Evolutionary conservation across 139 green algal genomes (phyloP).

Genomic region (Tetraselmis striata): DNA sequence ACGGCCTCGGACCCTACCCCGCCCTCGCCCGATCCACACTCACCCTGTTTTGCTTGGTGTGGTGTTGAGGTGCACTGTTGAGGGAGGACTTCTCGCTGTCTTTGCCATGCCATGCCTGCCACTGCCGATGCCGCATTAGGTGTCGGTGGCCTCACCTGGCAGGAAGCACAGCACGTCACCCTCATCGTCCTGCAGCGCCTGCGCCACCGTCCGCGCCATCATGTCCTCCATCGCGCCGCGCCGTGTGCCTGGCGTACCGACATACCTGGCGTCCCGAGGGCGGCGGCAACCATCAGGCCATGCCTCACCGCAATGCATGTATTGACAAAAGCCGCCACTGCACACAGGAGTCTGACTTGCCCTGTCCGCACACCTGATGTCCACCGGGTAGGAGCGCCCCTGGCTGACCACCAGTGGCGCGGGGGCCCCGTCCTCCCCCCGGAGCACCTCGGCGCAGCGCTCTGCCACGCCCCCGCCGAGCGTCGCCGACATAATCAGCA

Average conservation of each 20-base stretch:
- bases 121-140: too few species aligned
- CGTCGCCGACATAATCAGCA: slow-evolving; percentile 62
- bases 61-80: too few species aligned
- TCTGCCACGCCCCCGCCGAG: slow-evolving; percentile 45
- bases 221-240: slow-evolving; percentile 11
- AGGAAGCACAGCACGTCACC: slow-evolving; percentile 49
- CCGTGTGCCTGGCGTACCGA: background rate
- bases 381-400: slow-evolving; percentile 49
- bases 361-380: slow-evolving; percentile 23
- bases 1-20: too few species aligned
- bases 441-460: slow-evolving; percentile 32
- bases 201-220: background rate
- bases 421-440: background rate
- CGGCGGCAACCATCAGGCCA: too few species aligned
- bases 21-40: too few species aligned
- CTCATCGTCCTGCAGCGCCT: background rate
- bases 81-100: too few species aligned
- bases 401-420: slow-evolving; percentile 42
- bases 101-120: too few species aligned
- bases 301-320: slow-evolving; percentile 4
- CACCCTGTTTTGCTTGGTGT: too few species aligned
- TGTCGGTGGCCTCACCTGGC: slow-evolving; percentile 18
- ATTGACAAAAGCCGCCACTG: background rate
- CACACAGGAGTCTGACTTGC: too few species aligned
- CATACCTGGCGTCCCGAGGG: background rate